Conservation (phyloP, 331 rosid genomes). For the Cucumis variabilis region DNA sequence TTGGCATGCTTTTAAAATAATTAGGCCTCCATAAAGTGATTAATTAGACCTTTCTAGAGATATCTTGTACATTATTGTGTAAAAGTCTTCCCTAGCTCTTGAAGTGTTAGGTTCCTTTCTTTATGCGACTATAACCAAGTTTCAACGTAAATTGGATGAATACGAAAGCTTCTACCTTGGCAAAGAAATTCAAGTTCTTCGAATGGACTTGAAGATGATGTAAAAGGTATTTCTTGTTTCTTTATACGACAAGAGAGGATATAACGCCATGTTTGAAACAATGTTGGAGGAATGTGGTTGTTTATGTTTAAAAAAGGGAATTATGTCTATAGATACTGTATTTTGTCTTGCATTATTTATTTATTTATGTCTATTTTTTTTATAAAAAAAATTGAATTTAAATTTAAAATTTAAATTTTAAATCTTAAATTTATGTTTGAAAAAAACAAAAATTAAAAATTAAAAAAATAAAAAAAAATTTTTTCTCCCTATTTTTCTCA, state of each 20-base stretch:
- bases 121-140: not conserved
- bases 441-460: too few species aligned
- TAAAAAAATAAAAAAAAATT: too few species aligned
- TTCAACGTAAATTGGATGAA: not conserved
- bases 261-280: too few species aligned
- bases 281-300: too few species aligned
- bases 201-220: not conserved
- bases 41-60: not conserved
- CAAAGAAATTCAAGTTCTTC: not conserved
- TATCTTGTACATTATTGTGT: not conserved
- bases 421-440: too few species aligned
- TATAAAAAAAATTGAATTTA: too few species aligned
- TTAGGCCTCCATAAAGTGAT: not conserved
- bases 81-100: conserved; percentile 12
- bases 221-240: conserved; percentile 4
- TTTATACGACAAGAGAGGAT: not conserved
- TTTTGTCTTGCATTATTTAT: too few species aligned
- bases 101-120: conserved; percentile 11
- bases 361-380: too few species aligned
- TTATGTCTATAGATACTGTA: too few species aligned
- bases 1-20: conserved; percentile 7
- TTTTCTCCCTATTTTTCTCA: too few species aligned
- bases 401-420: too few species aligned
- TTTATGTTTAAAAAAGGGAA: too few species aligned
- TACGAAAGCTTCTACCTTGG: not conserved